Evolutionary conservation across 2,329 filamentous ascomycete species (phyloP), one percentile per base, ranked within the genome.

Genomic region (Fusarium paranaense): DNA sequence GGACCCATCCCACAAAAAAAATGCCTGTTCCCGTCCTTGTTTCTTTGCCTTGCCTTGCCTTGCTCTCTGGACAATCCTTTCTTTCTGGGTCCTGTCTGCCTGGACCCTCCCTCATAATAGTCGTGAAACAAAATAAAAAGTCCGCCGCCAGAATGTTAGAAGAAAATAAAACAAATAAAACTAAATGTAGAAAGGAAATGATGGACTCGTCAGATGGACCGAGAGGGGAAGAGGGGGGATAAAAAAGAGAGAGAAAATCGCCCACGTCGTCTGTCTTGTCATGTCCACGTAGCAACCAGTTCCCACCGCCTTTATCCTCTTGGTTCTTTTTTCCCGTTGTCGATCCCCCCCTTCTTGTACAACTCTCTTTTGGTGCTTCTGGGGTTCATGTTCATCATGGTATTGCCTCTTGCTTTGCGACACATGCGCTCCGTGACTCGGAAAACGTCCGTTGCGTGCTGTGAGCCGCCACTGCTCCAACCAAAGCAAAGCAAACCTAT

Each of bases 381-480:
- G 30, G 50, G 50, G 50, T 54, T 52, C 50, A 54, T 54, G 60
- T 54, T 74, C 71, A 64, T 61, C 64, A 62, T 71, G 52, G 62
- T 68, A 30, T 37, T 50, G 59, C n/a, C 45, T 52, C 45, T 20
- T 30, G 11, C 45, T 56, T 27, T 27, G 35, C 56, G 59, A 58
- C 64, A 45, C 38, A 73, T 70, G 42, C 50, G 32, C 37, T 47
- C 57, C 60, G 64, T 61, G 52, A 70, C 69, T 38, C 62, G 61
- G 42, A 45, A 64, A 52, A 33, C 35, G 37, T 71, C 60, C 54
- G 63, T 35, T 40, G 58, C 57, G 63, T 68, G 25, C 67, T 69
- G 66, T 66, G 66, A 72, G 76, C 72, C 72, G 62, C 65, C 22
- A 5, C 14, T 73, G 59, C 66, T 62, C 54, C 38, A 37, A 32